Evolutionary conservation across 257 asterid genomes (phyloP), one percentile per base, ranked within the genome.

Genomic region (Perilla frutescens): DNA sequence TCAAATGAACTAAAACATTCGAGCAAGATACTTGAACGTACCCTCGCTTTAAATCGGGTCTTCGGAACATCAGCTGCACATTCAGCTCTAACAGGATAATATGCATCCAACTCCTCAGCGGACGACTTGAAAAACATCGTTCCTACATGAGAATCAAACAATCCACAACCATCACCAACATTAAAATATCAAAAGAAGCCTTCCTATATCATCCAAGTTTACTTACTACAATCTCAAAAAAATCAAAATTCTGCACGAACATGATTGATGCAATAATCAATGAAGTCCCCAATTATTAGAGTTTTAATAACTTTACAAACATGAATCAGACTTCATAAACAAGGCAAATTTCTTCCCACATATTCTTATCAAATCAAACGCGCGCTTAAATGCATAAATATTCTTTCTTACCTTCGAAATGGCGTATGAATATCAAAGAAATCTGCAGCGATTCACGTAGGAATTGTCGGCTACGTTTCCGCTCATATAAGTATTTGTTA

Each of bases 41-140:
- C 98, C 94, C 96, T 80, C 11, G 98, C 88, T 76, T 89, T 93
- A 78, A 91, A 93, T 50, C 96, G 89, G 57, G 93, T 88, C 84
- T 86, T 85, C 62, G 96, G 97, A 54, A 86, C 91, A 77, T 89
- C 95, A 51, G 85, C 96, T 78, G 74, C 89, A 66, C 96, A 91
- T 81, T 91, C 96, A n/a, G 93, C 89, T 70, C 89, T 91, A 72
- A 86, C 64, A 43, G 97, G 96, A 80, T 85, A 93, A 80, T 85
- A 93, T 0, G 90, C 73, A 74, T 87, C 97, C 85, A 93, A 79
- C 80, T 93, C 97, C 83, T 79, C 96, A 8, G 88, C 47, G 40
- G 79, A 82, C 32, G 89, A 39, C 78, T 61, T 72, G 78, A 86
- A 86, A 78, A 86, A 78, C 89, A 86, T 80, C 81, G 76, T 86